These are phyloP conservation scores for Phytophthora constricta DNA, from an alignment of 352 stramenopile genomes.

Conservation along the genomic window DNA sequence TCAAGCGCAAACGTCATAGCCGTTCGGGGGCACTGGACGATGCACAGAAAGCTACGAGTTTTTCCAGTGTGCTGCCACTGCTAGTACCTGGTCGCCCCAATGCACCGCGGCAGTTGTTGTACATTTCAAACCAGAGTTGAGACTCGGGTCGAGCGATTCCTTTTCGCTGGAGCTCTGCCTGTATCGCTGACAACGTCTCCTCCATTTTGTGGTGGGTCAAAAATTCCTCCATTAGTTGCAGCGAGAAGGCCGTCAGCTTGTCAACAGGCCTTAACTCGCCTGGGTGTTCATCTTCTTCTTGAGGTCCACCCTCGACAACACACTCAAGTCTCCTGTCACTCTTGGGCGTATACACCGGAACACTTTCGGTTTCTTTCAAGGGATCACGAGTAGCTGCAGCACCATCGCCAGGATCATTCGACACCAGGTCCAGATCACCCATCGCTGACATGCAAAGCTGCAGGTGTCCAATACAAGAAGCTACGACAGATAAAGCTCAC, in stretches of 20 bases:
- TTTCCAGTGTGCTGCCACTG: slow-evolving; percentile 49
- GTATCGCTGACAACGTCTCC: slow-evolving; percentile 39
- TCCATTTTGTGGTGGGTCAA: slow-evolving; percentile 45
- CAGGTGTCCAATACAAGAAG: too few species aligned
- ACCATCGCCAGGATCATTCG: too few species aligned
- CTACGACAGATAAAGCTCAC: too few species aligned
- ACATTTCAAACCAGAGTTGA: slow-evolving; percentile 70
- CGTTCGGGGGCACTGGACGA: slow-evolving; percentile 22
- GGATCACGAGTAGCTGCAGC: neutral
- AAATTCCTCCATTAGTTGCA: slow-evolving; percentile 74
- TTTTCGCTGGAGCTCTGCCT: slow-evolving; percentile 46
- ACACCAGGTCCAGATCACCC: too few species aligned
- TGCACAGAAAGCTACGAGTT: slow-evolving; percentile 60
- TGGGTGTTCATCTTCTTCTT: slow-evolving; percentile 19
- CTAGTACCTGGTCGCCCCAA: slow-evolving; percentile 32
- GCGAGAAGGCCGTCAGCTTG: slow-evolving; percentile 46
- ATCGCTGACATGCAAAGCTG: too few species aligned
- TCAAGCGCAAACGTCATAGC: slow-evolving; percentile 43
- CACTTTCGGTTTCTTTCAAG: slow-evolving; percentile 1
- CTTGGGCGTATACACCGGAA: neutral
- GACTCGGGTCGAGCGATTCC: slow-evolving; percentile 27
- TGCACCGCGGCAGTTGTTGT: slow-evolving; percentile 49
- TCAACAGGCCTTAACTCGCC: slow-evolving; percentile 11
- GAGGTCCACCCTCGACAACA: slow-evolving; percentile 17
- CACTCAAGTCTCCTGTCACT: slow-evolving; percentile 1